Base-by-base conservation (phyloP, 1,139 yeast genomes). In the Debaryomyces udenii region DNA sequence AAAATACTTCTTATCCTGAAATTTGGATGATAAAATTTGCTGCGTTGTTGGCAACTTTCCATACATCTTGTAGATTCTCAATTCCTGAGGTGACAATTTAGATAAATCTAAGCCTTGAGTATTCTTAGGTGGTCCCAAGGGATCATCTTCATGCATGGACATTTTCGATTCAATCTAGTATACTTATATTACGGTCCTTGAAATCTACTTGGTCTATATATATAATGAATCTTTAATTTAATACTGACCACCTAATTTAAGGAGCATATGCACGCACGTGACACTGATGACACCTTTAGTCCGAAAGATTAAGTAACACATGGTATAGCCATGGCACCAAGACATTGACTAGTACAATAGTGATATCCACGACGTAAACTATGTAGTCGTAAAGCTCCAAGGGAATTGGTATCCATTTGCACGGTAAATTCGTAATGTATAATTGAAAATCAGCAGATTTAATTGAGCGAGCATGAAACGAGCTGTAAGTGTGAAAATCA, bases 1-100 rank as follows among this genome's bases (percentile, higher is more conserved):
- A 59, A 93, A 94, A 65, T 86, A 93, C 66, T 90, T 90, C 56
- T 96, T 82, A 54, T 93, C 98, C 61, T 85, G 85, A 52, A 86
- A 69, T 62, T 88, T 89, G 50, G 86, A 81, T 43, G 87, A 78
- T 46, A 93, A 76, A 28, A 93, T 73, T 50, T 91, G 97, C 45
- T 86, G 86, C 42, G 86, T 83, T 28, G 93, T 80, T 33, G 99
- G 99, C 43, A 93, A 70, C 59, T 84, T 86, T 26, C 98, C 98
- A 61, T 91, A 91, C 72, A 90, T 69, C 56, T 80, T 84, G 66
- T 83, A 84, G 27, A 91, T 68, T 48, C 78, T 78, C 55, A 80
- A 64, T 59, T 84, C 93, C 55, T 84, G 88, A 13, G 88, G 85
- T 4, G 83, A 69, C 45, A 84, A 65, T 47, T 78, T 77, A 33